A percentile compares a stretch with the other conserved stretches of the same genome.
These are phyloP conservation scores for Murraya koenigii DNA, from an alignment of 345 rosid genomes.

Conservation along the genomic window DNA sequence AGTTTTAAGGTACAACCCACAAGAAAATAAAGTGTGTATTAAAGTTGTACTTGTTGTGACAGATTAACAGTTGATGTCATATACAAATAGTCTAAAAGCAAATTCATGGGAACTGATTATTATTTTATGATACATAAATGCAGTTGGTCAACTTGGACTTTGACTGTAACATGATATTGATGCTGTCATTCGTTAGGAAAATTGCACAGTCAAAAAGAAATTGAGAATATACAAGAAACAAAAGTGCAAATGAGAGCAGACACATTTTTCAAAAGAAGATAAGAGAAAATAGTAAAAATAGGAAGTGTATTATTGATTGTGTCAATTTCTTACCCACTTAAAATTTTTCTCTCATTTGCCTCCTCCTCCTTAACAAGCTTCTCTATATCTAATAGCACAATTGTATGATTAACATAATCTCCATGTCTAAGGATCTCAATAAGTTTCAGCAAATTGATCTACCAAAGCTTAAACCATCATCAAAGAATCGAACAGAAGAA, in stretches of 20 bases:
- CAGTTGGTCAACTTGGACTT: background rate
- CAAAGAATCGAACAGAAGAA: background rate
- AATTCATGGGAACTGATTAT: background rate
- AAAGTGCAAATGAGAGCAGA: constrained; percentile 9
- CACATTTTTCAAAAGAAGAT: constrained; percentile 11
- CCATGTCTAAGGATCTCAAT: constrained; percentile 21
- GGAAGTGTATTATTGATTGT: constrained; percentile 6
- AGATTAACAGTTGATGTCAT: no score
- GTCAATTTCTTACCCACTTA: constrained; percentile 15
- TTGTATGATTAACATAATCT: no score
- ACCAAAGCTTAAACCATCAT: background rate
- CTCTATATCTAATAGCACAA: constrained; percentile 9
- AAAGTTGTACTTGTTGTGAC: no score
- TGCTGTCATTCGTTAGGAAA: background rate
- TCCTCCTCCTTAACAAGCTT: background rate
- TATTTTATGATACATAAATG: background rate
- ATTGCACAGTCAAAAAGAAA: background rate
- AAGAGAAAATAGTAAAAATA: constrained; percentile 2
- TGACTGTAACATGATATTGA: no score
- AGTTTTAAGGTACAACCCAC: no score
- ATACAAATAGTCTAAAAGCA: background rate
- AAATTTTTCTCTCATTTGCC: background rate
- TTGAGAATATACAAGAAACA: constrained; percentile 1
- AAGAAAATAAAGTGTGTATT: no score
- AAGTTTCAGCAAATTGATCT: background rate